These are phyloP conservation scores for Entomophthora muscae DNA, from an alignment of 371 early-diverging fungal species.

Conservation along the genomic window DNA sequence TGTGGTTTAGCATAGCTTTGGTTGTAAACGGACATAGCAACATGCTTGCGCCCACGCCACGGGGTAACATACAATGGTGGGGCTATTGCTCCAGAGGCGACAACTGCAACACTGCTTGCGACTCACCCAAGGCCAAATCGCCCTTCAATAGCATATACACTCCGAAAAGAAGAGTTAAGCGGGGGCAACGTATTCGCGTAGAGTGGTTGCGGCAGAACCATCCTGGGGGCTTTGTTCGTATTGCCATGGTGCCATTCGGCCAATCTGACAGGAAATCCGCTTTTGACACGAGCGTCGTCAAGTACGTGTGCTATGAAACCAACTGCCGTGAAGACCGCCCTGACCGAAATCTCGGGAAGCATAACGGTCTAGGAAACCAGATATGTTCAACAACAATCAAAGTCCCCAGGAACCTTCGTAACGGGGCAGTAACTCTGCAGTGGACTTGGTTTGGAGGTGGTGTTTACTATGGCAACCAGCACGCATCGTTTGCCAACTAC, in stretches of 20 bases:
- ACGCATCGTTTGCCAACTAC: slow-evolving; percentile 33
- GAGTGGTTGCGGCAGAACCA: slow-evolving; percentile 34
- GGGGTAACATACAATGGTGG: background rate
- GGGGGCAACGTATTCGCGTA: slow-evolving; percentile 26
- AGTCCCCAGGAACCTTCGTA: slow-evolving; percentile 25
- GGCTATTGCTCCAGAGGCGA: slow-evolving; percentile 3
- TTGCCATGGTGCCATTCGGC: slow-evolving; percentile 30
- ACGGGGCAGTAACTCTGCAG: slow-evolving; percentile 32
- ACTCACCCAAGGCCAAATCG: background rate
- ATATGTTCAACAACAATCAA: slow-evolving; percentile 24
- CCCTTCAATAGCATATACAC: background rate
- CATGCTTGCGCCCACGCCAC: background rate
- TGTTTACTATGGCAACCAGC: slow-evolving; percentile 20
- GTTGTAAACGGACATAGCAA: slow-evolving; percentile 7
- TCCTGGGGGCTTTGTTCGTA: slow-evolving; percentile 40
- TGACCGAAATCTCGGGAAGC: slow-evolving; percentile 10
- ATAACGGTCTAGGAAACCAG: slow-evolving; percentile 20
- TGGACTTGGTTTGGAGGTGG: slow-evolving; percentile 34
- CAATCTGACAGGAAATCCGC: slow-evolving; percentile 25
- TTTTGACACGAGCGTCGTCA: slow-evolving; percentile 25
- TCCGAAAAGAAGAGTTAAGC: background rate
- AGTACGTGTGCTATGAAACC: slow-evolving; percentile 34
- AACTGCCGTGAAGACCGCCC: slow-evolving; percentile 19
- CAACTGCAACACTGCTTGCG: background rate
- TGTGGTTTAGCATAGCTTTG: too few relatives aligned